A percentile compares a stretch with the other conserved stretches of the same genome.
These are phyloP conservation scores for Exophiala viscosa DNA, from an alignment of 2,329 filamentous ascomycete species.

Conservation along the genomic window DNA sequence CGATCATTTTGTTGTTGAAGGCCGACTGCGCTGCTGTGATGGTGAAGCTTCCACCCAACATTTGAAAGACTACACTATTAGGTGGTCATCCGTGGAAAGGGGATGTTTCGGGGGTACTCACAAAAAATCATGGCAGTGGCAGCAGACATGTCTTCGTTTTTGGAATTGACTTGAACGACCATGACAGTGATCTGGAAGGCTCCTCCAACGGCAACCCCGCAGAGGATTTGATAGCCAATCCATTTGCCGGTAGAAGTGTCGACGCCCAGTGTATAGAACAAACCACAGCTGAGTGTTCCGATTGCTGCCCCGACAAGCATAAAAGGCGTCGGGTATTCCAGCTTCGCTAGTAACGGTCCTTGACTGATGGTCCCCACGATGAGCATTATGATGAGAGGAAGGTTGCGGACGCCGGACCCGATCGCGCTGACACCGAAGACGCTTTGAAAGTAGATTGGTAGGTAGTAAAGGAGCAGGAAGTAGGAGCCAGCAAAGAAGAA, in stretches of 20 bases:
- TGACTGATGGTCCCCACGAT: conserved; percentile 6
- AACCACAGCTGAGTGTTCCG: conserved; percentile 20
- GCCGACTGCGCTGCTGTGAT: conserved; percentile 41
- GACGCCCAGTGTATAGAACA: conserved; percentile 24
- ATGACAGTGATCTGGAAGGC: conserved; percentile 26
- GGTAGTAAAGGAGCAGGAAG: conserved; percentile 34
- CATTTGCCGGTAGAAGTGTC: conserved; percentile 27
- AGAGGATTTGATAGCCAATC: conserved; percentile 35
- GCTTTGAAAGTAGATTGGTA: conserved; percentile 42
- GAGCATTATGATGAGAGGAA: conserved; percentile 32
- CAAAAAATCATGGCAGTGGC: conserved; percentile 27
- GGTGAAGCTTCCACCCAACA: conserved; percentile 42
- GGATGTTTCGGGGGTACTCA: background rate
- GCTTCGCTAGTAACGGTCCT: background rate
- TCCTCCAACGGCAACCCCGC: conserved; percentile 28
- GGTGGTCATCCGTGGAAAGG: background rate
- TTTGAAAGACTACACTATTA: conserved; percentile 35
- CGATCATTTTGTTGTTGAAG: conserved; percentile 42
- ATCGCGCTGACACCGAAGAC: background rate
- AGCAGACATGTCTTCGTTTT: conserved; percentile 28
- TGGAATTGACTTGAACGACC: conserved; percentile 37
- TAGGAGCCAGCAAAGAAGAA: conserved; percentile 21
- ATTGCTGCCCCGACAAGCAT: conserved; percentile 2
- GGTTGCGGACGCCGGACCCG: conserved; percentile 32
- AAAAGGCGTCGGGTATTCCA: conserved; percentile 15